These are phyloP conservation scores for Xylaria sp. DNA, from an alignment of 2,329 filamentous ascomycete species.

Conservation along the genomic window DNA sequence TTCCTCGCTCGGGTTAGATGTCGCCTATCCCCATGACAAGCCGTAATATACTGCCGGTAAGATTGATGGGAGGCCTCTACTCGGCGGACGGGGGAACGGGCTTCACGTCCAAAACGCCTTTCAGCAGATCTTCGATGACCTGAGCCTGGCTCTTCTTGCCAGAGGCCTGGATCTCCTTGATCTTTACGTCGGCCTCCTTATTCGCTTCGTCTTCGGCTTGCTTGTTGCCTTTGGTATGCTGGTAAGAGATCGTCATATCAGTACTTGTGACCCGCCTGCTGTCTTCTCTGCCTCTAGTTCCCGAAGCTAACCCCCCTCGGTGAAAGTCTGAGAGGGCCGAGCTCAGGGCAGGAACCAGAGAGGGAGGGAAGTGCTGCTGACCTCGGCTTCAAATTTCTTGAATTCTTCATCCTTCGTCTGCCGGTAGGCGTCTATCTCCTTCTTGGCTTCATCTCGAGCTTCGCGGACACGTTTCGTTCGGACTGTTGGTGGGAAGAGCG, in stretches of 20 bases:
- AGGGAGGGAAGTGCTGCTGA: conserved; percentile 44
- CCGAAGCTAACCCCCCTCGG: background rate
- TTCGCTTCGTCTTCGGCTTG: conserved; percentile 81
- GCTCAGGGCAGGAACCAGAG: background rate
- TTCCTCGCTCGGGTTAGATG: background rate
- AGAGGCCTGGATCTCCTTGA: conserved; percentile 82
- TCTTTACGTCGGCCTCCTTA: conserved; percentile 82
- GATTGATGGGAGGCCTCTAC: conserved; percentile 26
- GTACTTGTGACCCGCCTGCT: conserved; percentile 17
- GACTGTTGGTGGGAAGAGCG: conserved; percentile 54
- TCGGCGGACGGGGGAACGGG: conserved; percentile 64
- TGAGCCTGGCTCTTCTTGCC: conserved; percentile 81
- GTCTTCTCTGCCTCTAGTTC: conserved; percentile 1
- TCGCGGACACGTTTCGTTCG: conserved; percentile 98
- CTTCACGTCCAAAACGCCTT: conserved; percentile 85
- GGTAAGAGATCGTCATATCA: conserved; percentile 4
- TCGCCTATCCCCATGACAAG: background rate
- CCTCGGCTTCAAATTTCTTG: conserved; percentile 87
- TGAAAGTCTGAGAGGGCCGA: background rate
- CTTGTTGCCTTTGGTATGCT: conserved; percentile 93
- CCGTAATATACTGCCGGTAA: conserved; percentile 7
- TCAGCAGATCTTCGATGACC: conserved; percentile 84
- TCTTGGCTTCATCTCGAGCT: conserved; percentile 94
- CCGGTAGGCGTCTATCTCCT: conserved; percentile 95
- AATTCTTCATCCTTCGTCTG: conserved; percentile 92